Base-by-base conservation (phyloP, 352 stramenopile species). In the Globisporangium abappressorium region DNA sequence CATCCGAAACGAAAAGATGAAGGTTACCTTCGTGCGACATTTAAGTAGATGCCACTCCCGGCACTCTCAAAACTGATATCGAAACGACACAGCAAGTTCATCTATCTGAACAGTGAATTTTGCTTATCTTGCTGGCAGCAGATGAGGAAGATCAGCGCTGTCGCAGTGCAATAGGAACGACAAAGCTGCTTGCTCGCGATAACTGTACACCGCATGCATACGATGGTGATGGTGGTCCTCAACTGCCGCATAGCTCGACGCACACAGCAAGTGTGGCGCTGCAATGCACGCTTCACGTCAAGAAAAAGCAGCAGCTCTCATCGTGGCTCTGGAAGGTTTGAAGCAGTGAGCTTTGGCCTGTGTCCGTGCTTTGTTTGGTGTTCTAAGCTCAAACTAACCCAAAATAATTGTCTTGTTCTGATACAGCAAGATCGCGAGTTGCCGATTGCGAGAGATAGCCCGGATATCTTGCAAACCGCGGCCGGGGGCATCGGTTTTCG, bases 291-390 rank as follows among this genome's bases (percentile, higher is more conserved):
- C 43, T 70, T 4, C 3, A 1, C 2, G 18, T 22, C 15, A 26
- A 38, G 14, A 53, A 49, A 49, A 49, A 53, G 24, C 22, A n/a
- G 6, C 22, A n/a, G 12, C 7, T 12, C 18, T 8, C 46, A 8
- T 53, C 15, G n/a, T 70, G 64, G 64, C 15, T 20, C 18, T 65
- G 64, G 57, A 53, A 70, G 64, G 64, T 70, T 24, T 26, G n/a
- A 2, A n/a, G 20, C 15, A 28, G 36, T 43, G 36, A 43, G 36
- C 0, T 9, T 43, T 28, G 18, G 5, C 1, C 53, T 55, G 8
- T 33, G 18, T 14, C 3, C 14, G 12, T 2, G n/a, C n/a, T 33
- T 26, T 30, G 22, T 18, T 30, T 33, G 20, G 41, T 49, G 14
- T 11, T n/a, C 41, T 22, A 49, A 6, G 30, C 30, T 49, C 41